Base-by-base conservation (phyloP, 257 asterid species). In the Solanum neorickii region DNA sequence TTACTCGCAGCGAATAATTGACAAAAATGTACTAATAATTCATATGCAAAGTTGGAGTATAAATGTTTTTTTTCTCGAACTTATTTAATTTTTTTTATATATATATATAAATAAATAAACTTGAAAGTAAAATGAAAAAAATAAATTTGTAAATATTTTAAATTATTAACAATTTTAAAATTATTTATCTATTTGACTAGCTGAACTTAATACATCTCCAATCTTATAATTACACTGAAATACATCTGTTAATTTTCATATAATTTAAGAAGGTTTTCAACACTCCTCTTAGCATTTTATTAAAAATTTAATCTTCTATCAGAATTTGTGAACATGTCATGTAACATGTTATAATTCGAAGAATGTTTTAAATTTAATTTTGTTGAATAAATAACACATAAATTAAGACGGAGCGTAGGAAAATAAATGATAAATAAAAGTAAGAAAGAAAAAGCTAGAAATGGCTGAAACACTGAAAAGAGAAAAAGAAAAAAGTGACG, bases 171-270 rank as follows among this genome's bases (percentile, higher is more conserved):
- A 6, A 9, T 18, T 4, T 56, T 56, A 56, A 56, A 56, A 56
- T 16, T 0, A 56, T 18, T 7, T 18, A 0, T 18, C 10, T 6
- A 56, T 0, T 56, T 18, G 21, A 56, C 5, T 18, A 56, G 8
- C 2, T 18, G 4, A 56, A 56, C n/a, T 18, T 18, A 52, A 52
- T 56, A 18, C 21, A 56, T 4, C 4, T 14, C 2, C 1, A 8
- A 49, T 49, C 16, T 15, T 49, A 3, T 15, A 15, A 52, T 2
- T 6, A 6, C 3, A 15, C 10, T 52, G 60, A 52, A 52, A 52
- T 52, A 52, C 7, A 52, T 0, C 4, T 52, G 4, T 56, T 18
- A 18, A 20, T 18, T 56, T 5, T 56, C n/a, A 20, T 56, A 18
- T 18, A 56, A 4, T 56, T 56, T 18, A 56, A 20, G 5, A 2